Evolutionary conservation across 2,329 filamentous ascomycete species (phyloP), one percentile per base, ranked within the genome.

Genomic region (Ustulina deusta): DNA sequence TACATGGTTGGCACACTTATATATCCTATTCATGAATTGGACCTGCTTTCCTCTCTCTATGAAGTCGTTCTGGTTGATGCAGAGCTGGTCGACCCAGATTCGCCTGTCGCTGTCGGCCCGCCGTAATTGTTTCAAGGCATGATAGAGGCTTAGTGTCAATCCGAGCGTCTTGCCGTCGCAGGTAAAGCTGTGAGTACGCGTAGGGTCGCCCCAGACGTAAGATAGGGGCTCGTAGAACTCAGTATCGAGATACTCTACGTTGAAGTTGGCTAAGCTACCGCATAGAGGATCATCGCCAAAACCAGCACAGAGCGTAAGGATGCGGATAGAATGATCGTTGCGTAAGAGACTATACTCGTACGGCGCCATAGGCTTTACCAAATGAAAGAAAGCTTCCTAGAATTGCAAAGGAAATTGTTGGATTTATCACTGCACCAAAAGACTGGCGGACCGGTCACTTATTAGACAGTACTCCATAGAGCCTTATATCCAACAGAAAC

Each of bases 81-180:
- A 61, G 32, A 61, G 52, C 58, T 61, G 58, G 46, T 61, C 58
- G 15, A 61, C 58, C 57, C 58, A 61, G 13, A 61, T 46, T 46
- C 20, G 17, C 42, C 42, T 46, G 42, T 22, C 20, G 42, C 42
- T 22, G 17, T 46, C 42, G 13, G 42, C 17, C 42, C 11, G 6
- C 20, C 42, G 17, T 22, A 46, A 46, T 46, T 20, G 42, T 22
- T 10, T 46, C 20, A 46, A 11, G 42, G 42, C 42, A 46, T 46
- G 42, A 17, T 46, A 7, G 42, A 46, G 42, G 42, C n/a, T 46
- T 46, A 7, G 42, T 46, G 42, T 46, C 10, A 46, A 46, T 22
- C 42, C 42, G 20, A 46, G 17, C 3, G 42, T 46, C 42, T 46
- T 46, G 6, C 42, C 42, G n/a, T 46, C 42, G 42, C 42, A 46